Evolutionary conservation across 164 flowering plant species (phyloP).

Genomic region (Stephania cephalantha): DNA sequence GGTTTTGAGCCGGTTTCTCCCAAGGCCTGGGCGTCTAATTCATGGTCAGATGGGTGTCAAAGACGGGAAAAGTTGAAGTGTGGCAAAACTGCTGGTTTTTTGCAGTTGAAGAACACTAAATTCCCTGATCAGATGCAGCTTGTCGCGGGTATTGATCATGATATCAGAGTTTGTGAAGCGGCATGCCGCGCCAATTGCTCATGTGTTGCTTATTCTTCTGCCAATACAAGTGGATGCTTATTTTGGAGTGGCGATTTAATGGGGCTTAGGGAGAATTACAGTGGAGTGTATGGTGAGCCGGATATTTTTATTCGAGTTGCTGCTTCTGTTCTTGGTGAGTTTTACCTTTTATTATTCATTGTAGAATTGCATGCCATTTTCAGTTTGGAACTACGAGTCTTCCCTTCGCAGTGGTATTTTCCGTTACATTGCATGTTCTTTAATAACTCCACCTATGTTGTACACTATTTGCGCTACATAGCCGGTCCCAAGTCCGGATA

Average conservation of each 20-base stretch:
- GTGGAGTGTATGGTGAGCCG: background rate
- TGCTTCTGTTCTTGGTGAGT: slow-evolving; percentile 3
- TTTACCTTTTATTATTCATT: background rate
- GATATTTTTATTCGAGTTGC: slow-evolving; percentile 4
- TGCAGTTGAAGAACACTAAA: background rate
- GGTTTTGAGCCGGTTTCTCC: slow-evolving; percentile 3
- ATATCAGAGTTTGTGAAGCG: background rate
- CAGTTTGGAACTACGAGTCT: background rate
- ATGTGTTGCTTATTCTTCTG: slow-evolving; percentile 2
- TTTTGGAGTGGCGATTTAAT: slow-evolving; percentile 2
- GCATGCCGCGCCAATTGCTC: slow-evolving; percentile 2
- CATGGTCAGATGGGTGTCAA: slow-evolving; percentile 1
- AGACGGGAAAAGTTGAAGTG: background rate
- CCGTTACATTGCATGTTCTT: background rate
- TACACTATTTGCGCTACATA: no score
- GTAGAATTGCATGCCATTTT: background rate
- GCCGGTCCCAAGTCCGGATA: no score
- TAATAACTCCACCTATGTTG: no score
- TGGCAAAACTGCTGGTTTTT: background rate
- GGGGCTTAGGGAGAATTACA: slow-evolving; percentile 4
- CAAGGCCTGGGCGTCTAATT: background rate
- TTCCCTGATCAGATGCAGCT: background rate
- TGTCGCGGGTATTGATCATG: background rate
- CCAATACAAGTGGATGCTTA: slow-evolving; percentile 1
- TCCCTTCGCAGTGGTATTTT: background rate